Percentiles rank a stretch among this genome's conserved stretches.
Evolutionary conservation across 306 rosid genomes (phyloP).

Genomic region (Ochetophila trinervis): DNA sequence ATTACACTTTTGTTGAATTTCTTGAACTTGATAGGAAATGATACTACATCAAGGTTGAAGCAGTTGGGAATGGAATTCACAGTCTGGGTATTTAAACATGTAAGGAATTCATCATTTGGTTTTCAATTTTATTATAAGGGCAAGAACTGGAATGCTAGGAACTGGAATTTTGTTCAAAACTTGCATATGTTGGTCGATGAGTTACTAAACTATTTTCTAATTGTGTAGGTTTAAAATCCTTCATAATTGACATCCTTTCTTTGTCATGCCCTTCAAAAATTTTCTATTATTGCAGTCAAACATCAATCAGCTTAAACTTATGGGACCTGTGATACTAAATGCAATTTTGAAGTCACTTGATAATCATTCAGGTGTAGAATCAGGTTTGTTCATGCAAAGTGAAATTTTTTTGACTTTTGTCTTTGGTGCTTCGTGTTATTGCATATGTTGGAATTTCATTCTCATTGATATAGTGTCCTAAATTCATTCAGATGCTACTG

Average conservation of each 20-base stretch:
- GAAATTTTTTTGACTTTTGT: slow-evolving; percentile 14
- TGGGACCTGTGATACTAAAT: slow-evolving; percentile 90
- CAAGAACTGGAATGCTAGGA: no score
- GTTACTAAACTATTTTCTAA: no score
- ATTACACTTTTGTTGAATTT: slow-evolving; percentile 25
- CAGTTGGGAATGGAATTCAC: slow-evolving; percentile 98
- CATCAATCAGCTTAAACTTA: slow-evolving; percentile 78
- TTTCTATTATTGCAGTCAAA: slow-evolving; percentile 57
- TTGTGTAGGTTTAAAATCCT: no score
- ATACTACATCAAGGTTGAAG: slow-evolving; percentile 85
- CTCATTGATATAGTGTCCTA: slow-evolving; percentile 22
- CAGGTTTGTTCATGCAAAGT: slow-evolving; percentile 49
- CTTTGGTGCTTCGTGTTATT: slow-evolving; percentile 15
- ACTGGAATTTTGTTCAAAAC: no score
- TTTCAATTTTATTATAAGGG: slow-evolving; percentile 12
- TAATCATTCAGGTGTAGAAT: slow-evolving; percentile 54
- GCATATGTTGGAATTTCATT: slow-evolving; percentile 5
- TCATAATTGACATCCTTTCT: neutral
- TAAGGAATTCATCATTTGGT: slow-evolving; percentile 41
- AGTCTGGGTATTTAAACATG: slow-evolving; percentile 98
- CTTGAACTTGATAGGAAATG: slow-evolving; percentile 54
- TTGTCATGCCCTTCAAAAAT: slow-evolving; percentile 3
- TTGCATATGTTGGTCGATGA: no score
- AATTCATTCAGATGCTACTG: slow-evolving; percentile 60
- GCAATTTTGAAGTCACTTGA: slow-evolving; percentile 94